Conservation (phyloP, 2,329 filamentous ascomycete genomes). For the Penicillium sp. region DNA sequence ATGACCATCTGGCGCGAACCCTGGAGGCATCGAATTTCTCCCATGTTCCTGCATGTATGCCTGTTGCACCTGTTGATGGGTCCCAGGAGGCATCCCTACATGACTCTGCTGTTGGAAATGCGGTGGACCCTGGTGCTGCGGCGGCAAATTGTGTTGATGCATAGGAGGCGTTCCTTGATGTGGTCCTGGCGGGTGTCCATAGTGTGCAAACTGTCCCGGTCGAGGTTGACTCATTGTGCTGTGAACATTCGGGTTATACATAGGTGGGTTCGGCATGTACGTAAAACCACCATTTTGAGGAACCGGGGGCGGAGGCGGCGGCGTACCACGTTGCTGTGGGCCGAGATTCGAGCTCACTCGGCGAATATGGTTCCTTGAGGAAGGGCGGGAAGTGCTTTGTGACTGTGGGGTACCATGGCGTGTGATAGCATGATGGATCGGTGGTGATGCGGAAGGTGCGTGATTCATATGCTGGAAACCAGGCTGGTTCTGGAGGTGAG, state of each 20-base stretch:
- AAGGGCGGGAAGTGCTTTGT: slow-evolving; percentile 67
- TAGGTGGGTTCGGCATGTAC: slow-evolving; percentile 79
- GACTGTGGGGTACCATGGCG: slow-evolving; percentile 81
- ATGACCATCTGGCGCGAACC: slow-evolving; percentile 58
- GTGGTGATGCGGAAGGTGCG: slow-evolving; percentile 82
- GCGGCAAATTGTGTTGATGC: slow-evolving; percentile 27
- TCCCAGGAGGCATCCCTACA: slow-evolving; percentile 34
- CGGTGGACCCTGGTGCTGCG: slow-evolving; percentile 42
- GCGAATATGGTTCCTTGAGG: slow-evolving; percentile 74
- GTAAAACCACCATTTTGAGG: slow-evolving; percentile 66
- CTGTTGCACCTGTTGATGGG: slow-evolving; percentile 57
- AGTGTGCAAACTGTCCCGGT: slow-evolving; percentile 43
- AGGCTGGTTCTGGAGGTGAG: slow-evolving; percentile 64
- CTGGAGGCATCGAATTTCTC: slow-evolving; percentile 68
- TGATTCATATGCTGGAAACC: slow-evolving; percentile 79
- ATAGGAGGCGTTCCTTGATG: slow-evolving; percentile 33
- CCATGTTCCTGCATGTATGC: slow-evolving; percentile 73
- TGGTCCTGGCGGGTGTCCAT: slow-evolving; percentile 41
- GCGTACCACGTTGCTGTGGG: slow-evolving; percentile 60
- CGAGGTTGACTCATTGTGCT: slow-evolving; percentile 45
- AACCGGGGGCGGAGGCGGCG: slow-evolving; percentile 54
- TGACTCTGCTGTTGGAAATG: slow-evolving; percentile 41
- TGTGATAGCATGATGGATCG: slow-evolving; percentile 71
- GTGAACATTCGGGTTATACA: slow-evolving; percentile 68
- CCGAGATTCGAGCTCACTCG: slow-evolving; percentile 71